Evolutionary conservation across 257 asterid species (phyloP).

Genomic region (Ehretia macrophylla): DNA sequence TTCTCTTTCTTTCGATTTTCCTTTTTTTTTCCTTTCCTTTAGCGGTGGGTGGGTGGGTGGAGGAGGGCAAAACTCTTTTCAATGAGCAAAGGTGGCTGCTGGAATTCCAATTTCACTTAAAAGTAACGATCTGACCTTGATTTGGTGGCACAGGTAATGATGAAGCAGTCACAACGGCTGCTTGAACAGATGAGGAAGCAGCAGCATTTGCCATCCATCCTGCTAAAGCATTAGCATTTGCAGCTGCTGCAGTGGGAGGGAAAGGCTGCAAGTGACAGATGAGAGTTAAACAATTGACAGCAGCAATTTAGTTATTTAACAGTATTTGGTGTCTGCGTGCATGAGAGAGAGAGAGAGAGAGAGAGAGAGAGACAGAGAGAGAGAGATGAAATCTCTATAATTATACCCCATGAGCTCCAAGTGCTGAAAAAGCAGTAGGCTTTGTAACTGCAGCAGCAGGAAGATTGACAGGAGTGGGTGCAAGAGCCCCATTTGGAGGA

Average conservation of each 20-base stretch:
- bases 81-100: background rate
- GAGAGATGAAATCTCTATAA: too few species aligned
- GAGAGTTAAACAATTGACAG: conserved; percentile 1
- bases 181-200: conserved; percentile 95
- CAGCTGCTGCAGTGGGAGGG: conserved; percentile 74
- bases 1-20: too few species aligned
- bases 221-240: conserved; percentile 89
- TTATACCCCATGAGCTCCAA: conserved; percentile 89
- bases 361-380: too few species aligned
- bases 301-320: conserved; percentile 8
- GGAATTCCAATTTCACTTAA: background rate
- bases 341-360: too few species aligned
- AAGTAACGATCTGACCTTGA: conserved; percentile 48
- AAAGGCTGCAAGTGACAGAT: conserved; percentile 59
- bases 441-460: conserved; percentile 75
- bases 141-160: conserved; percentile 82
- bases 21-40: too few species aligned
- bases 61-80: too few species aligned
- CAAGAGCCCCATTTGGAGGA: conserved; percentile 81
- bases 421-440: conserved; percentile 65
- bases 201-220: conserved; percentile 99
- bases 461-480: conserved; percentile 72
- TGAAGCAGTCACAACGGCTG: conserved; percentile 88
- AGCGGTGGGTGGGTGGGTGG: too few species aligned
- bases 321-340: too few species aligned